These are phyloP conservation scores for Erodium moschatum DNA, from an alignment of 441 rosid genomes.

Conservation along the genomic window DNA sequence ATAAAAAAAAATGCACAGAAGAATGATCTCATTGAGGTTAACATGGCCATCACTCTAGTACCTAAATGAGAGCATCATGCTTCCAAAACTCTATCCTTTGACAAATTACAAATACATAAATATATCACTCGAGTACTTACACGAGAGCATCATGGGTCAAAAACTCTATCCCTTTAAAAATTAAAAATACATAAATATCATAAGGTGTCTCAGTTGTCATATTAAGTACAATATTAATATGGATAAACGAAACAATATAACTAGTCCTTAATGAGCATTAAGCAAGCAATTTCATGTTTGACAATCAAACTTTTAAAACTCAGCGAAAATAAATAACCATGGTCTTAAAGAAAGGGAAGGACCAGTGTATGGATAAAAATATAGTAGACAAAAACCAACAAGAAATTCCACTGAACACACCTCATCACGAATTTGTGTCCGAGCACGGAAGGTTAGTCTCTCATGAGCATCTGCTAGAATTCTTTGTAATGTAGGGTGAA, in stretches of 20 bases:
- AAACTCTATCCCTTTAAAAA: neutral
- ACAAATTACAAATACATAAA: too few species aligned
- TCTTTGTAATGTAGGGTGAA: constrained; percentile 82
- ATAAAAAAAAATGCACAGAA: neutral
- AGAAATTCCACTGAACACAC: constrained; percentile 29
- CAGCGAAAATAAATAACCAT: constrained; percentile 6
- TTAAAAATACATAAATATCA: neutral
- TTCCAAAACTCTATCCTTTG: too few species aligned
- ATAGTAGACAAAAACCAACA: constrained; percentile 4
- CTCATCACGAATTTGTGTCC: constrained; percentile 93
- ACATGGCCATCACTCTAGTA: constrained; percentile 3
- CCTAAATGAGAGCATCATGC: constrained; percentile 2
- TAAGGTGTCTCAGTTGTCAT: neutral
- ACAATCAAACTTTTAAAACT: constrained; percentile 2
- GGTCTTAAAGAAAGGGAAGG: neutral
- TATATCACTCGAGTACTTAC: too few species aligned
- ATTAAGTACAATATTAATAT: neutral
- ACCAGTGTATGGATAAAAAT: neutral
- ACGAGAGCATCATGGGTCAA: neutral
- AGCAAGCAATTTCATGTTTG: neutral
- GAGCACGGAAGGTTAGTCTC: constrained; percentile 89
- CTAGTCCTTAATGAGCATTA: neutral
- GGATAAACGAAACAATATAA: neutral
- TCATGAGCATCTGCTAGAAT: constrained; percentile 85
- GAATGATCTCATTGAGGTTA: neutral